Percentiles rank a stretch among this genome's conserved stretches.
Evolutionary conservation across 78 protist species (phyloP).

Genomic region (Corallochytrium limacisporum): DNA sequence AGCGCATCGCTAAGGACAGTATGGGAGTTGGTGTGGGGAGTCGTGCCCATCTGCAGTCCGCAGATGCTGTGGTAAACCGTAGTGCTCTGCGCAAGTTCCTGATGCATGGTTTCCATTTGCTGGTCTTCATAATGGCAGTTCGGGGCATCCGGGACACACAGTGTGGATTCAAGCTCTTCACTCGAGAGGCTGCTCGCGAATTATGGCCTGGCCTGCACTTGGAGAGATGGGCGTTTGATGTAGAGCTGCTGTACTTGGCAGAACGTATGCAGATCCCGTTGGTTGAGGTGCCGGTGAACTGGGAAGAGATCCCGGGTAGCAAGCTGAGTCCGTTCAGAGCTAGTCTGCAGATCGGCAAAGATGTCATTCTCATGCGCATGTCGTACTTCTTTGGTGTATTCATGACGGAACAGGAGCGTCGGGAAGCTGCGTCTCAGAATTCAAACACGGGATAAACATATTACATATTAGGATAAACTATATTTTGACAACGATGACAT

Average conservation of each 20-base stretch:
- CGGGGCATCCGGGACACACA: constrained; percentile 38
- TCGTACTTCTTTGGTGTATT: constrained; percentile 6
- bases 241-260: constrained; percentile 23
- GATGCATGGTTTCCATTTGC: constrained; percentile 23
- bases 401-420: too few species aligned
- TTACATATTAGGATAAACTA: too few species aligned
- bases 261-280: not conserved
- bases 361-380: not conserved
- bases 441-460: too few species aligned
- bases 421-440: constrained; percentile 1
- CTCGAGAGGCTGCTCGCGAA: constrained; percentile 7
- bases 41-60: not conserved
- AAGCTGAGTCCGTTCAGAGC: constrained; percentile 2
- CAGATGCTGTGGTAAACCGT: constrained; percentile 9
- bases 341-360: constrained; percentile 9
- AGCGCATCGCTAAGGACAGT: not conserved
- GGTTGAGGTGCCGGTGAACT: constrained; percentile 20
- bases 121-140: constrained; percentile 1
- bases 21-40: not conserved
- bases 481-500: too few species aligned
- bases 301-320: constrained; percentile 24
- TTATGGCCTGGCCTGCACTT: constrained; percentile 7
- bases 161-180: constrained; percentile 58
- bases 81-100: constrained; percentile 15
- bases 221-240: constrained; percentile 35